Conservation (phyloP, 805 yeast species). For the Saturnispora quitensis region DNA sequence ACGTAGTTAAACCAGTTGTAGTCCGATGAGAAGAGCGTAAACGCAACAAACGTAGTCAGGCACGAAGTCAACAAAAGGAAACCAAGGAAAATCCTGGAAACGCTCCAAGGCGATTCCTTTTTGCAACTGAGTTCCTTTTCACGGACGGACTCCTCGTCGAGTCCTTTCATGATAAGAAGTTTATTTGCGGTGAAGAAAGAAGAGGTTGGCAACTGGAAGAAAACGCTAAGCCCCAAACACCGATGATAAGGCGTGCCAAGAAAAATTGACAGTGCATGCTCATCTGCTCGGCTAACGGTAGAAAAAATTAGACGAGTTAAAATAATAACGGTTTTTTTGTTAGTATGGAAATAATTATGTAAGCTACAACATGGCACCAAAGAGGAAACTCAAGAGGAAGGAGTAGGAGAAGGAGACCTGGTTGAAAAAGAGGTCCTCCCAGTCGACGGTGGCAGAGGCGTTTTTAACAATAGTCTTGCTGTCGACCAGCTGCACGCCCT, state of each 20-base stretch:
- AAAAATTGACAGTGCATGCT: background rate
- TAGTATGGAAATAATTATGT: background rate
- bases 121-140: background rate
- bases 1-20: background rate
- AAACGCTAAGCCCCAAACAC: background rate
- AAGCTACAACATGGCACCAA: slow-evolving; percentile 35
- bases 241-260: background rate
- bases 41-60: background rate
- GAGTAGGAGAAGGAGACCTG: slow-evolving; percentile 55
- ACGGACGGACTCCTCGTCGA: background rate
- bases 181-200: background rate
- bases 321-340: background rate
- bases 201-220: background rate
- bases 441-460: slow-evolving; percentile 8
- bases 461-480: slow-evolving; percentile 5
- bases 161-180: background rate
- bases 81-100: background rate
- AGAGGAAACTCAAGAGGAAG: slow-evolving; percentile 43
- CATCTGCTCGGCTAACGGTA: background rate
- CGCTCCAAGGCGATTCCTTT: background rate
- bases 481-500: slow-evolving; percentile 31
- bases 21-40: background rate
- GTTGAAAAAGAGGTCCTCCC: slow-evolving; percentile 39
- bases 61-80: background rate
- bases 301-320: background rate